A percentile compares a stretch with the other conserved stretches of the same genome.
phyloP scores from a whole-genome alignment of 2,329 filamentous ascomycete species.

The Colletotrichum agaves region DNA sequence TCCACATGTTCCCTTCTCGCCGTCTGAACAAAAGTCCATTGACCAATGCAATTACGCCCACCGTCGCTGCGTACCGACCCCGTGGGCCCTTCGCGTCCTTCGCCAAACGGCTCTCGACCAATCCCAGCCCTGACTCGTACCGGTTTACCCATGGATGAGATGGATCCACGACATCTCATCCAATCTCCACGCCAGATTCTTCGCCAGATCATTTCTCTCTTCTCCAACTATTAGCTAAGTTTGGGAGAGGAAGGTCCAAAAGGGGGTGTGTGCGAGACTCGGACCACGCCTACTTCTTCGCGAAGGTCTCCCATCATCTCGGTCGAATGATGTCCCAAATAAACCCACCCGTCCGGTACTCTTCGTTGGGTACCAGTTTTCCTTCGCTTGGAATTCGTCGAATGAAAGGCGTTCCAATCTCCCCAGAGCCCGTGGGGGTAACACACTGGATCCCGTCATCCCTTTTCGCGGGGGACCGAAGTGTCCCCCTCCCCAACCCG shows the following conservation, averaged over 20 bases:
- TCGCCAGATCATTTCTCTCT: not conserved
- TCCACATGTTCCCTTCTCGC: not conserved
- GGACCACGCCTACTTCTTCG: not conserved
- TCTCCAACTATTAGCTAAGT: not conserved
- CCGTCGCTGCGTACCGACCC: conserved; percentile 5
- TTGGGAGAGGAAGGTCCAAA: not conserved
- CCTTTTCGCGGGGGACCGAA: conserved; percentile 29
- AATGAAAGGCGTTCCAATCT: conserved; percentile 6
- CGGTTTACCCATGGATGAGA: conserved; percentile 10
- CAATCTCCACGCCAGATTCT: not conserved
- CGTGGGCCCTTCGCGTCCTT: conserved; percentile 10
- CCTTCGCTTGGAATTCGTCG: not conserved
- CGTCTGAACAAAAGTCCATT: conserved; percentile 6
- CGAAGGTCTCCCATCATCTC: conserved; percentile 12
- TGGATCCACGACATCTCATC: not conserved
- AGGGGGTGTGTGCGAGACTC: not conserved
- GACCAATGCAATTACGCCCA: conserved; percentile 13
- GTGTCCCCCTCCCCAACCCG: too few species aligned
- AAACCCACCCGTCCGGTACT: not conserved
- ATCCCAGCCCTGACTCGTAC: conserved; percentile 22
- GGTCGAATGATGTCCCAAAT: conserved; percentile 30
- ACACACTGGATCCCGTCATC: conserved; percentile 13
- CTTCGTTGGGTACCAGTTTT: not conserved
- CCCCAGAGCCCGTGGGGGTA: conserved; percentile 3
- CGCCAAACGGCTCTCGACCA: conserved; percentile 8